These are phyloP conservation scores for Coemansia sp. DNA, from an alignment of 192 early-diverging fungal genomes.

Conservation along the genomic window DNA sequence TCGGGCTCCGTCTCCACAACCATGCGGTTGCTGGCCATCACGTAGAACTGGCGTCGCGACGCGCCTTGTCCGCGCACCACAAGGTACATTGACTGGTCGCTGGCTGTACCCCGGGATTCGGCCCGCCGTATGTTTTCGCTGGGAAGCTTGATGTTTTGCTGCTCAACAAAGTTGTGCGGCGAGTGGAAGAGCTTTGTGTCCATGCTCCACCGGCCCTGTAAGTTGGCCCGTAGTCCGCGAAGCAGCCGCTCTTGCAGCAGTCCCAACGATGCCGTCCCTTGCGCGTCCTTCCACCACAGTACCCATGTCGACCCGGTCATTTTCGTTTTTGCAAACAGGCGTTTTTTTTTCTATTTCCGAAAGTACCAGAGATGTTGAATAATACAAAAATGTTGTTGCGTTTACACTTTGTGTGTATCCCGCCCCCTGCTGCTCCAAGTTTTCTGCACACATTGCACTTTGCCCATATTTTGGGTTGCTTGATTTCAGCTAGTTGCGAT, in stretches of 20 bases:
- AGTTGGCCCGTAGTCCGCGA: constrained; percentile 44
- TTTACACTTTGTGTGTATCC: too few relatives aligned
- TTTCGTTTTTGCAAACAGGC: too few relatives aligned
- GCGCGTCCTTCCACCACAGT: constrained; percentile 53
- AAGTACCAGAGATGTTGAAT: too few relatives aligned
- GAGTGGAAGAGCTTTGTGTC: constrained; percentile 49
- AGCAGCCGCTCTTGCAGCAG: constrained; percentile 46
- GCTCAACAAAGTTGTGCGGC: constrained; percentile 39
- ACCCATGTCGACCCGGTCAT: constrained; percentile 51
- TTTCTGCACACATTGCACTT: not conserved
- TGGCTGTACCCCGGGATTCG: constrained; percentile 29
- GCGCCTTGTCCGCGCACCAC: constrained; percentile 45
- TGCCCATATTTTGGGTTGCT: not conserved
- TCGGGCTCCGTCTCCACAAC: constrained; percentile 51
- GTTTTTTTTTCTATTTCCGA: not conserved
- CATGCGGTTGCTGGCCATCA: constrained; percentile 54
- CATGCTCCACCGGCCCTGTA: constrained; percentile 53
- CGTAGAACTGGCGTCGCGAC: constrained; percentile 39
- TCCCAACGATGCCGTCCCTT: constrained; percentile 50
- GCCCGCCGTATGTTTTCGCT: not conserved
- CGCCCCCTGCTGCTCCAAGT: too few relatives aligned
- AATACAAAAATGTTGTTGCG: too few relatives aligned
- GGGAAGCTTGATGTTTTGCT: constrained; percentile 38
- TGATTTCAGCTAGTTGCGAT: too few relatives aligned
- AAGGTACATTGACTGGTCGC: constrained; percentile 48